Percentiles rank a stretch among this genome's conserved stretches.
These are phyloP conservation scores for Pleurotus tuber-regium DNA, from an alignment of 768 basidiomycete species.

Conservation along the genomic window DNA sequence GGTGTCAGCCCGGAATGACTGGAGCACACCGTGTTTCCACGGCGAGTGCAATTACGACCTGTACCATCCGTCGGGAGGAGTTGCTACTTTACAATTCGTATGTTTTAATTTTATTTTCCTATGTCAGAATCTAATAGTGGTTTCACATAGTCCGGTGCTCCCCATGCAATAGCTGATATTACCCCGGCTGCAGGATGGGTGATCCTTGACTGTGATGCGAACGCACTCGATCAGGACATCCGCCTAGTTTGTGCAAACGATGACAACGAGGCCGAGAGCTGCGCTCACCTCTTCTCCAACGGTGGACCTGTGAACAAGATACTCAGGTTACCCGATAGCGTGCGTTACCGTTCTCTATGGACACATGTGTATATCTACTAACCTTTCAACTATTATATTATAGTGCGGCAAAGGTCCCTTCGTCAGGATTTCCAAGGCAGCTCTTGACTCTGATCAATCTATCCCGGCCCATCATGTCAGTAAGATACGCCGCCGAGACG, in stretches of 20 bases:
- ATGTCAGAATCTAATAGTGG: no score
- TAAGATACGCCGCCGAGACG: slow-evolving; percentile 24
- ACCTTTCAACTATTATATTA: not conserved
- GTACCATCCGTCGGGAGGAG: not conserved
- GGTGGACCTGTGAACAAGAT: slow-evolving; percentile 5
- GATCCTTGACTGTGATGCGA: not conserved
- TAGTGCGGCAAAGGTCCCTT: slow-evolving; percentile 18
- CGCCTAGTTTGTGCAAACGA: slow-evolving; percentile 6
- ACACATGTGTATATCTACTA: no score
- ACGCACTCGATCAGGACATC: not conserved
- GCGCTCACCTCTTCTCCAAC: slow-evolving; percentile 7
- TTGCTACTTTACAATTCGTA: not conserved
- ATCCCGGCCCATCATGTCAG: slow-evolving; percentile 24
- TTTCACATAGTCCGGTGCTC: not conserved
- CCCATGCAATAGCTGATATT: not conserved
- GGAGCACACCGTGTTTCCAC: not conserved
- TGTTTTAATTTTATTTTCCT: no score
- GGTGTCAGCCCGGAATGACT: not conserved
- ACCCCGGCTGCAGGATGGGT: not conserved
- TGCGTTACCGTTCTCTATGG: not conserved
- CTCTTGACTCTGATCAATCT: slow-evolving; percentile 34
- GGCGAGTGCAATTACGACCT: not conserved
- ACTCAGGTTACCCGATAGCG: slow-evolving; percentile 5
- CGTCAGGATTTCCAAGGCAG: slow-evolving; percentile 29
- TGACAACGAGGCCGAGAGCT: not conserved